Evolutionary conservation across 2,329 filamentous ascomycete species (phyloP).

Genomic region (Fusarium proliferatum): DNA sequence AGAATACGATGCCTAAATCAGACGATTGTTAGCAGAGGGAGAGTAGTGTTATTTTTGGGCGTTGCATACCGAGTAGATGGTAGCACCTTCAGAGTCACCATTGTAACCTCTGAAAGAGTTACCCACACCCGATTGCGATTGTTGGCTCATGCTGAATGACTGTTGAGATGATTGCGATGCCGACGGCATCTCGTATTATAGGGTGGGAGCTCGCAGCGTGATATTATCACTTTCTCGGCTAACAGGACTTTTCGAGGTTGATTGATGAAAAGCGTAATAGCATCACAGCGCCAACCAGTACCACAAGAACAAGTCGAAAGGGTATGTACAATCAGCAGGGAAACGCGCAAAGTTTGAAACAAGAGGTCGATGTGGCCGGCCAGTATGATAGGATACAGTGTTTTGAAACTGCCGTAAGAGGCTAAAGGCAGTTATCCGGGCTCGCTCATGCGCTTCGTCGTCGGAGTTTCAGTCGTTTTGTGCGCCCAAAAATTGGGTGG

Average conservation of each 20-base stretch:
- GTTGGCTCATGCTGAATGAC: conserved; percentile 68
- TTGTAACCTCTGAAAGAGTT: conserved; percentile 53
- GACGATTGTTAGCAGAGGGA: conserved; percentile 32
- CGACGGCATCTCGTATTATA: conserved; percentile 49
- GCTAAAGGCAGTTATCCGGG: conserved; percentile 25
- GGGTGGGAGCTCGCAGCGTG: not conserved
- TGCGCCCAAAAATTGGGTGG: conserved; percentile 44
- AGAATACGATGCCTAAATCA: conserved; percentile 82
- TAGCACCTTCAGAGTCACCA: conserved; percentile 57
- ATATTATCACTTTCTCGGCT: not conserved
- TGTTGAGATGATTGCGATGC: conserved; percentile 66
- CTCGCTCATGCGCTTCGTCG: conserved; percentile 40
- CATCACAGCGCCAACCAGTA: conserved; percentile 29
- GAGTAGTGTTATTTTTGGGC: not conserved
- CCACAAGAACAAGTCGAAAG: conserved; percentile 14
- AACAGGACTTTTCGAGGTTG: not conserved
- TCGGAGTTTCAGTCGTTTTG: conserved; percentile 37
- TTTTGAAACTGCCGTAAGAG: conserved; percentile 28
- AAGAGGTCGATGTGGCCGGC: not conserved
- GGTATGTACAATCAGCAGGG: conserved; percentile 13
- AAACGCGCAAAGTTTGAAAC: conserved; percentile 11
- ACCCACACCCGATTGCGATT: conserved; percentile 56
- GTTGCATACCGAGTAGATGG: conserved; percentile 70
- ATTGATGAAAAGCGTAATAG: conserved; percentile 10
- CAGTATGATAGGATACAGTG: conserved; percentile 2